These are phyloP conservation scores for Plasmodium chabaudi DNA, from an alignment of 169 alveolate genomes.

Conservation along the genomic window DNA sequence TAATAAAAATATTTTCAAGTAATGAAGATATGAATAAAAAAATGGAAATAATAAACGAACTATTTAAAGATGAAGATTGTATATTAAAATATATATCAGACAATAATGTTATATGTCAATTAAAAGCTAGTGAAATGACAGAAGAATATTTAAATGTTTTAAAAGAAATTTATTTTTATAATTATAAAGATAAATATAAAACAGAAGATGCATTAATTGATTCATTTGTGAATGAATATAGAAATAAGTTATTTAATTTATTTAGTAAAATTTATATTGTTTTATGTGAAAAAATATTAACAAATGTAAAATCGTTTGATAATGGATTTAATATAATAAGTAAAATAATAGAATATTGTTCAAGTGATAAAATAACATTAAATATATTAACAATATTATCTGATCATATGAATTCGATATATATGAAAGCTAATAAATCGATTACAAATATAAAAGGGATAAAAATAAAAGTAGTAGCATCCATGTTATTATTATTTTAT, in stretches of 20 bases:
- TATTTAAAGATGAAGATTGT: slow-evolving; percentile 56
- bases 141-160: slow-evolving; percentile 29
- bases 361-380: slow-evolving; percentile 44
- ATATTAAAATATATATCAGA: slow-evolving; percentile 44
- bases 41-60: slow-evolving; percentile 12
- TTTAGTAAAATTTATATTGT: slow-evolving; percentile 36
- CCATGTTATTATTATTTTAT: slow-evolving; percentile 22
- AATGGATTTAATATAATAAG: slow-evolving; percentile 61
- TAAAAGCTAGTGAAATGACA: slow-evolving; percentile 67
- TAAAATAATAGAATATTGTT: slow-evolving; percentile 56
- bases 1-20: slow-evolving; percentile 15
- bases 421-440: slow-evolving; percentile 33
- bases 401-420: slow-evolving; percentile 41
- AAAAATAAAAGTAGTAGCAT: slow-evolving; percentile 48
- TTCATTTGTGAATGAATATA: slow-evolving; percentile 50
- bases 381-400: slow-evolving; percentile 32
- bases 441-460: slow-evolving; percentile 64
- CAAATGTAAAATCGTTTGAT: slow-evolving; percentile 53
- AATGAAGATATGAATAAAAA: slow-evolving; percentile 20
- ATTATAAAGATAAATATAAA: slow-evolving; percentile 2
- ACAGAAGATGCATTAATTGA: slow-evolving; percentile 59
- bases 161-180: slow-evolving; percentile 36
- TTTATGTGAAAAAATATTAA: slow-evolving; percentile 52
- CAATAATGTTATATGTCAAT: slow-evolving; percentile 52
- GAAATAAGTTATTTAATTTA: slow-evolving; percentile 34